phyloP scores from a whole-genome alignment of 2,329 filamentous ascomycete genomes.

The Teratosphaeria gauchensis region DNA sequence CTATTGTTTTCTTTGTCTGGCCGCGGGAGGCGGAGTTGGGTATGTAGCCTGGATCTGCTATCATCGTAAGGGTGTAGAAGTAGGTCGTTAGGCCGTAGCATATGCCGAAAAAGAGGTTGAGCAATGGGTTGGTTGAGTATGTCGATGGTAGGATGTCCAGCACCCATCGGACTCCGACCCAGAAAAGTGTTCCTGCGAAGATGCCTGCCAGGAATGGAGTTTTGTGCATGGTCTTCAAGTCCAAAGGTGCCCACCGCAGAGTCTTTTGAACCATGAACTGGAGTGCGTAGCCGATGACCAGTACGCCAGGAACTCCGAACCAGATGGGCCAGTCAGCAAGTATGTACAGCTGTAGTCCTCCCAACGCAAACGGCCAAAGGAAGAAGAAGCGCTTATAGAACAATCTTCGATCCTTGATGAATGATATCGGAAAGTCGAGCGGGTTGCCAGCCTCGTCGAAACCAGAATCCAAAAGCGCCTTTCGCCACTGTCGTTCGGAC shows the following conservation, averaged over 20 bases:
- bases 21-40: conserved; percentile 83
- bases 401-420: conserved; percentile 64
- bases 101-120: conserved; percentile 65
- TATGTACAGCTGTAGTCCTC: conserved; percentile 62
- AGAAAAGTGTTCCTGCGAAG: conserved; percentile 78
- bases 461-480: conserved; percentile 72
- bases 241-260: conserved; percentile 70
- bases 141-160: conserved; percentile 67
- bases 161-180: conserved; percentile 68
- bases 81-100: conserved; percentile 61
- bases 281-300: conserved; percentile 57
- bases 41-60: conserved; percentile 82
- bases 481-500: conserved; percentile 69
- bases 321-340: conserved; percentile 66
- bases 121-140: conserved; percentile 55
- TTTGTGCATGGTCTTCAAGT: conserved; percentile 83
- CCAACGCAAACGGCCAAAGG: conserved; percentile 70
- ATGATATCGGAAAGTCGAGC: conserved; percentile 63
- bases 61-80: conserved; percentile 82
- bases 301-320: conserved; percentile 61
- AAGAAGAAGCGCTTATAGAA: conserved; percentile 85
- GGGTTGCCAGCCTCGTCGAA: conserved; percentile 71
- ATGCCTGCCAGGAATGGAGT: conserved; percentile 92
- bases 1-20: conserved; percentile 80
- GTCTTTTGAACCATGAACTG: conserved; percentile 71